phyloP scores from a whole-genome alignment of 2,329 filamentous ascomycete species.

The Trichophyton simii region DNA sequence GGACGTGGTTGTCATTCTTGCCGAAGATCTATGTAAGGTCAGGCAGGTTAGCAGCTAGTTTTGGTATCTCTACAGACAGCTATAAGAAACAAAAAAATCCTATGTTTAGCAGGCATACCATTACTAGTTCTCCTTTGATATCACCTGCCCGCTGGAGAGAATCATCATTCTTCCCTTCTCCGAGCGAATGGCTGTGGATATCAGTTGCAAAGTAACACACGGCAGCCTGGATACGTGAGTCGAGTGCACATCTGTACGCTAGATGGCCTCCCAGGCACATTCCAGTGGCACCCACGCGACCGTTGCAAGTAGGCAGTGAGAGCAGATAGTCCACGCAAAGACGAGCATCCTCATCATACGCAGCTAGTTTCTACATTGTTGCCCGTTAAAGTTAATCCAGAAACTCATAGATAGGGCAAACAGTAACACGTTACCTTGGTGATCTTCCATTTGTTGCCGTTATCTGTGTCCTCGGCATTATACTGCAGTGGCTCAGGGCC shows the following conservation, averaged over 20 bases:
- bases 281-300: slow-evolving; percentile 63
- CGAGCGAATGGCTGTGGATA: slow-evolving; percentile 68
- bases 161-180: slow-evolving; percentile 53
- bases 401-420: neutral
- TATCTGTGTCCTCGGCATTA: slow-evolving; percentile 74
- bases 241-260: slow-evolving; percentile 59
- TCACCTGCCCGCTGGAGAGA: slow-evolving; percentile 48
- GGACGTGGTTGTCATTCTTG: slow-evolving; percentile 81
- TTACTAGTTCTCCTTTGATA: slow-evolving; percentile 65
- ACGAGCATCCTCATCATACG: slow-evolving; percentile 70
- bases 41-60: neutral
- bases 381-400: neutral
- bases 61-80: neutral
- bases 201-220: slow-evolving; percentile 91
- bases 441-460: slow-evolving; percentile 77
- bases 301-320: slow-evolving; percentile 63
- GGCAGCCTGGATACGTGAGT: slow-evolving; percentile 60
- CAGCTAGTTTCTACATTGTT: slow-evolving; percentile 54
- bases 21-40: slow-evolving; percentile 57
- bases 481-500: slow-evolving; percentile 66
- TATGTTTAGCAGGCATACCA: slow-evolving; percentile 39
- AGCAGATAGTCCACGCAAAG: slow-evolving; percentile 59
- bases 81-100: no score
- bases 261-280: slow-evolving; percentile 94
- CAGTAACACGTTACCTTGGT: slow-evolving; percentile 45